Evolutionary conservation across 768 basidiomycete species (phyloP).

Genomic region (Tylopilus vinaceipallidus): DNA sequence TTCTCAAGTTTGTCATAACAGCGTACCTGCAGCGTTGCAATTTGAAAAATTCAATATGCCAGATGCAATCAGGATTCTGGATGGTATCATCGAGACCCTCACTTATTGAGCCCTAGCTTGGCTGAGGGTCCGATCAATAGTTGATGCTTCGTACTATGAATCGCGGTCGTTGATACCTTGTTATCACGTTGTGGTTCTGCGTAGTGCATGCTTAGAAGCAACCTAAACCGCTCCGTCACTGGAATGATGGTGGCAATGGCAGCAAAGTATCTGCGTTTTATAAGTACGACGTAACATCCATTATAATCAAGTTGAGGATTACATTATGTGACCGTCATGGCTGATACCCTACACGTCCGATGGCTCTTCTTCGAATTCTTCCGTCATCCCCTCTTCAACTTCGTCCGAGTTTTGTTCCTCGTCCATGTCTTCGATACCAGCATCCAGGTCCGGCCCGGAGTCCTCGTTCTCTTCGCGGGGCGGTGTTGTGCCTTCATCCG

Average conservation of each 20-base stretch:
- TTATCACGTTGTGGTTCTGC: too few relatives aligned
- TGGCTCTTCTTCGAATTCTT: conserved; percentile 54
- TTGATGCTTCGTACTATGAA: neutral
- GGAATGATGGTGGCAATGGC: too few relatives aligned
- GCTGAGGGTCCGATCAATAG: neutral
- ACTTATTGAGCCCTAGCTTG: conserved; percentile 45
- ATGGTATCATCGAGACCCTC: conserved; percentile 82
- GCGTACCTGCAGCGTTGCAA: conserved; percentile 78
- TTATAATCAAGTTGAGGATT: too few relatives aligned
- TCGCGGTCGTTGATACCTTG: conserved; percentile 1
- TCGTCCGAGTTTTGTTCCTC: conserved; percentile 41
- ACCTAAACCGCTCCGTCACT: too few relatives aligned
- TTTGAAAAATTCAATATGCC: conserved; percentile 94
- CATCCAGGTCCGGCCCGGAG: conserved; percentile 36
- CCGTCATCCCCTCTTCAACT: conserved; percentile 45
- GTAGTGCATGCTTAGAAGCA: too few relatives aligned
- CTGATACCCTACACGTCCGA: conserved; percentile 16
- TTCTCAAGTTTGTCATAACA: conserved; percentile 28
- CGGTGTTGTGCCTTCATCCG: conserved; percentile 28
- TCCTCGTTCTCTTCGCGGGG: conserved; percentile 41
- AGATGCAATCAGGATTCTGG: conserved; percentile 78
- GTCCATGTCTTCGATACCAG: conserved; percentile 43
- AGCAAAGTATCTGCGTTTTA: too few relatives aligned
- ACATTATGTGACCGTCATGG: too few relatives aligned
- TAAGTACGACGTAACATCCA: too few relatives aligned